These are phyloP conservation scores for Nosema muscidifuracis DNA, from an alignment of 371 early-diverging fungal genomes.

Conservation along the genomic window DNA sequence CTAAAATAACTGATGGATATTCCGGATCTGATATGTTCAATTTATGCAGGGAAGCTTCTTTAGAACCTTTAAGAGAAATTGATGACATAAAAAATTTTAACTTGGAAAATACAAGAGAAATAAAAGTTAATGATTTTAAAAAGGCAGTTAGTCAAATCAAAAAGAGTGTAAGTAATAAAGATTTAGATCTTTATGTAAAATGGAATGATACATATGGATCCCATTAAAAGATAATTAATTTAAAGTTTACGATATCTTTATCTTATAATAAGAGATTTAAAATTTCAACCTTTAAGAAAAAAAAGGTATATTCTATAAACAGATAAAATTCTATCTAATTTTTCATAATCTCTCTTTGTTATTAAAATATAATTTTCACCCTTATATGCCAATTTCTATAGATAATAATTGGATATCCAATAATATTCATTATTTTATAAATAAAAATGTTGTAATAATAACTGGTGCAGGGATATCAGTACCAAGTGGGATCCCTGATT, in stretches of 20 bases:
- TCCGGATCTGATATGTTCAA: slow-evolving; percentile 97
- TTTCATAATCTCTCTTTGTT: no score
- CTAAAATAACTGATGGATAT: slow-evolving; percentile 68
- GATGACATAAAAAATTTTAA: slow-evolving; percentile 65
- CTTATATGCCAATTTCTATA: no score
- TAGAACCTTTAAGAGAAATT: slow-evolving; percentile 68
- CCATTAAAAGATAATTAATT: background rate
- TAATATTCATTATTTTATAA: slow-evolving; percentile 29
- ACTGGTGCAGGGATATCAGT: slow-evolving; percentile 87
- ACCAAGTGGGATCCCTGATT: slow-evolving; percentile 91
- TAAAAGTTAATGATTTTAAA: slow-evolving; percentile 68
- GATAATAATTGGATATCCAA: slow-evolving; percentile 14
- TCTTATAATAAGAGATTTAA: no score
- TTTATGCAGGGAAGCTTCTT: slow-evolving; percentile 81
- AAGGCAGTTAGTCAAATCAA: slow-evolving; percentile 72
- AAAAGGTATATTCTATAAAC: no score
- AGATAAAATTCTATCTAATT: no score
- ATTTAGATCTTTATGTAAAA: slow-evolving; percentile 70
- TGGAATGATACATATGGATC: slow-evolving; percentile 67
- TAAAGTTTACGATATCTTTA: no score
- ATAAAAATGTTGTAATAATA: slow-evolving; percentile 70
- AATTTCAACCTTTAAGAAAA: no score
- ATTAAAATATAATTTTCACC: no score
- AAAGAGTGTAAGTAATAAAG: slow-evolving; percentile 72
- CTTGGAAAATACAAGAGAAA: slow-evolving; percentile 69